A percentile compares a stretch with the other conserved stretches of the same genome.
phyloP scores from a whole-genome alignment of 768 basidiomycete genomes.

The Megacollybia marginata region DNA sequence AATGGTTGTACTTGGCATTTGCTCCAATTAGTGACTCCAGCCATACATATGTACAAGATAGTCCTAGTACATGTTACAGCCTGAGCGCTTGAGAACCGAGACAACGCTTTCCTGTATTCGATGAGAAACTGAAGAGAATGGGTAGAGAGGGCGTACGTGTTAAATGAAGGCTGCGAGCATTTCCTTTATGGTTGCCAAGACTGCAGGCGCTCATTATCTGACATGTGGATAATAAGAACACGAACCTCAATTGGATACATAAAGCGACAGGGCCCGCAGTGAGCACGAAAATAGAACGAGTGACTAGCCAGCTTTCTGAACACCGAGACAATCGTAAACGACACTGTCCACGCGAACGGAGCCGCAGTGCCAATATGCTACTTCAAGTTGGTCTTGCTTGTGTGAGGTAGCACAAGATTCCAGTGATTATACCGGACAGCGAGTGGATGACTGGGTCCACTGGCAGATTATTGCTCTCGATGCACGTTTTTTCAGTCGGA shows the following conservation, averaged over 20 bases:
- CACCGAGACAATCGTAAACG: constrained; percentile 49
- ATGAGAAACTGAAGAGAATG: constrained; percentile 45
- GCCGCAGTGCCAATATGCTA: constrained; percentile 61
- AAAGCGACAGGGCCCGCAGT: constrained; percentile 48
- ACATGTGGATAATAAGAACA: background rate
- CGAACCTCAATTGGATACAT: constrained; percentile 63
- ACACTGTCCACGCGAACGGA: constrained; percentile 52
- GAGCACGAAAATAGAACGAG: constrained; percentile 50
- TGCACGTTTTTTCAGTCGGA: too few relatives aligned
- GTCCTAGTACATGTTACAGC: constrained; percentile 14
- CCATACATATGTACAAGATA: constrained; percentile 1
- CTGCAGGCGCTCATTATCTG: background rate
- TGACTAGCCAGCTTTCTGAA: constrained; percentile 47
- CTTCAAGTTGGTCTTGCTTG: constrained; percentile 28
- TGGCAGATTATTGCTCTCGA: too few relatives aligned
- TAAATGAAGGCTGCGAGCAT: constrained; percentile 48
- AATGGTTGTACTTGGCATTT: constrained; percentile 29
- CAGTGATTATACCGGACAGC: constrained; percentile 15
- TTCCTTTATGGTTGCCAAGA: constrained; percentile 40
- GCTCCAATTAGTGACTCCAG: background rate
- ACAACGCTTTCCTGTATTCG: constrained; percentile 8
- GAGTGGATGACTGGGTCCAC: constrained; percentile 27
- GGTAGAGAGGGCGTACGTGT: too few relatives aligned
- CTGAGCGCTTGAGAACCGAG: constrained; percentile 15
- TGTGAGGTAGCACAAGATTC: constrained; percentile 1